phyloP scores from a whole-genome alignment of 805 yeast genomes.

The Debaryomyces maramus region DNA sequence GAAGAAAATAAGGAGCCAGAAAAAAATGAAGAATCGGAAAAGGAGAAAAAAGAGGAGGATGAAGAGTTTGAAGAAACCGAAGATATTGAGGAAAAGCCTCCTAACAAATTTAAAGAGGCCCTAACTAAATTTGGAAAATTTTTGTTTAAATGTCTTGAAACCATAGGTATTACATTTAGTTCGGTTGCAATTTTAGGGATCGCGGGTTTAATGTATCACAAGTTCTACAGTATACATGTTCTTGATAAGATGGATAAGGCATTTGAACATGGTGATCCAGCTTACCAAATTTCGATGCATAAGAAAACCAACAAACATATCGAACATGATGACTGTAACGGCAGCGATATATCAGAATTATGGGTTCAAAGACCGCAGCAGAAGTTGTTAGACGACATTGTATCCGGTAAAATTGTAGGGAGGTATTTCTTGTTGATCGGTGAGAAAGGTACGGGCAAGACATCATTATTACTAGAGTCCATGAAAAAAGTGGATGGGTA shows the following conservation, averaged over 20 bases:
- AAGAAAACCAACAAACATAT: slow-evolving; percentile 35
- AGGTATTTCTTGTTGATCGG: slow-evolving; percentile 73
- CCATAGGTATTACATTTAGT: slow-evolving; percentile 70
- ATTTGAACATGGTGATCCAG: slow-evolving; percentile 66
- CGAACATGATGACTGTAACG: slow-evolving; percentile 15
- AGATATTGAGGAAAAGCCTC: slow-evolving; percentile 15
- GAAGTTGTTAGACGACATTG: slow-evolving; percentile 57
- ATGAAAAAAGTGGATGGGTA: slow-evolving; percentile 62
- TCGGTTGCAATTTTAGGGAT: slow-evolving; percentile 66
- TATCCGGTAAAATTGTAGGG: slow-evolving; percentile 63
- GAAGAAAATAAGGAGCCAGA: slow-evolving; percentile 12
- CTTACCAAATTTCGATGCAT: slow-evolving; percentile 59
- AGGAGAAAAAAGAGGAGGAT: slow-evolving; percentile 10
- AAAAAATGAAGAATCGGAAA: slow-evolving; percentile 6
- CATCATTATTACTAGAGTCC: slow-evolving; percentile 71
- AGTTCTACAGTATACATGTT: slow-evolving; percentile 58
- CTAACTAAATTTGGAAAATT: slow-evolving; percentile 23
- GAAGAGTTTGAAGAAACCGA: slow-evolving; percentile 13
- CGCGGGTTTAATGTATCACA: slow-evolving; percentile 73
- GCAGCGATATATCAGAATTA: slow-evolving; percentile 29
- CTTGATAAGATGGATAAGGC: slow-evolving; percentile 63
- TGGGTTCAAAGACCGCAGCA: slow-evolving; percentile 80
- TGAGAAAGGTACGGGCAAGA: slow-evolving; percentile 86
- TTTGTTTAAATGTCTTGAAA: slow-evolving; percentile 53
- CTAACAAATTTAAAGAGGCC: slow-evolving; percentile 18